Conservation (phyloP, 2,329 filamentous ascomycete genomes). For the Fusarium neocosmosporiellum region DNA sequence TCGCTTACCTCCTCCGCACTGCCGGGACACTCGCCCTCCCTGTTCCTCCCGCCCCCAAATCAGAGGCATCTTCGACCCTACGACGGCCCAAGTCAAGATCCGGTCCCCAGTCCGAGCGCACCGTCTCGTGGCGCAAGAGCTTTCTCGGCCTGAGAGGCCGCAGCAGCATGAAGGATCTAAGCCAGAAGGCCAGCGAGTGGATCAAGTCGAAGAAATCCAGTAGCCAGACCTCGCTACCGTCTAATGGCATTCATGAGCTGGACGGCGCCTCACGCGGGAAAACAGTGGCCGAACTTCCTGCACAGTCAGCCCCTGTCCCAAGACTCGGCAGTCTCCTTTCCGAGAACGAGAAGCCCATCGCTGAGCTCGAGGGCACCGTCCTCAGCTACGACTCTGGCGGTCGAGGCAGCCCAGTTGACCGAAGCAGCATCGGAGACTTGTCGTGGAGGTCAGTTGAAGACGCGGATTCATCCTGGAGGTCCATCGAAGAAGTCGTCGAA, state of each 20-base stretch:
- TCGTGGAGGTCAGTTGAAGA: constrained; percentile 4
- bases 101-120: not conserved
- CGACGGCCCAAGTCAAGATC: constrained; percentile 12
- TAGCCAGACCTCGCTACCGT: not conserved
- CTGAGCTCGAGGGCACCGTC: not conserved
- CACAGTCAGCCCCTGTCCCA: not conserved
- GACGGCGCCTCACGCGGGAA: not conserved
- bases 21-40: constrained; percentile 27
- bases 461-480: constrained; percentile 8
- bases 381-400: not conserved
- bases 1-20: constrained; percentile 44
- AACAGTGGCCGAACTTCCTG: not conserved
- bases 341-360: not conserved
- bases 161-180: constrained; percentile 41
- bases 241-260: not conserved
- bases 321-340: not conserved
- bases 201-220: constrained; percentile 37
- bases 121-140: constrained; percentile 32
- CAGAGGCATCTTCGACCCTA: not conserved
- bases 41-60: constrained; percentile 12
- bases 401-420: not conserved
- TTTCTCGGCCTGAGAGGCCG: constrained; percentile 33
- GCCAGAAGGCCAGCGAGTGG: constrained; percentile 43
- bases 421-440: constrained; percentile 29
- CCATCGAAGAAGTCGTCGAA: not conserved